These are phyloP conservation scores for Sporothrix variecibatus DNA, from an alignment of 2,329 filamentous ascomycete genomes.

Conservation along the genomic window DNA sequence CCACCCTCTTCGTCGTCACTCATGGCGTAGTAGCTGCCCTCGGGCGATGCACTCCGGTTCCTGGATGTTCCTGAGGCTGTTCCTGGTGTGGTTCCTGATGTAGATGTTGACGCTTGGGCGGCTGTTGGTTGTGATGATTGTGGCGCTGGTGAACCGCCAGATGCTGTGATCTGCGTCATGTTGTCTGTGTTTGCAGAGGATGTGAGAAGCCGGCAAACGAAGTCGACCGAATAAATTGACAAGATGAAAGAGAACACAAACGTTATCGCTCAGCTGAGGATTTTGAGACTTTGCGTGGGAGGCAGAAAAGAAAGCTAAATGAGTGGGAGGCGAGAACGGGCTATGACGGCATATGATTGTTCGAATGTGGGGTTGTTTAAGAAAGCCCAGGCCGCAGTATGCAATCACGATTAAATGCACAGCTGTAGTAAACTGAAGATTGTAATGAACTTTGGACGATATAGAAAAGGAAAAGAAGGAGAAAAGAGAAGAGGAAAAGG, in stretches of 20 bases:
- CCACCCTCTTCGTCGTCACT: constrained; percentile 95
- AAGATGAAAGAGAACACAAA: not conserved
- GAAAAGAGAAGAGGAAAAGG: not conserved
- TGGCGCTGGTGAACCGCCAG: not conserved
- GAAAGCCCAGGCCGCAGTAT: not conserved
- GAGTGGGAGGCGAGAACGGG: not conserved
- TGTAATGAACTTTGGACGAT: not conserved
- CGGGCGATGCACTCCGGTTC: constrained; percentile 63
- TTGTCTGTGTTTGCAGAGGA: not conserved
- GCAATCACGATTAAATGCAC: not conserved
- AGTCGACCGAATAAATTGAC: not conserved
- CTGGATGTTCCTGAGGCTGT: not conserved
- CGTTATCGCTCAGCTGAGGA: constrained; percentile 6
- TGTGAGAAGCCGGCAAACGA: not conserved
- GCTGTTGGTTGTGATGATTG: constrained; percentile 3
- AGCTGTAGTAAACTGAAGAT: not conserved
- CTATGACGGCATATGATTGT: constrained; percentile 11
- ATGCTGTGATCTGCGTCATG: constrained; percentile 14
- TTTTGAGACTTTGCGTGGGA: not conserved
- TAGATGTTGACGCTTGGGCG: not conserved
- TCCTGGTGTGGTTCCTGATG: not conserved
- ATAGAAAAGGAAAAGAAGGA: not conserved
- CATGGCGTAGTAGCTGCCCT: constrained; percentile 89
- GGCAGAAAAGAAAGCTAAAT: not conserved
- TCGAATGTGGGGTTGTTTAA: constrained; percentile 7